Evolutionary conservation across 1,284 basidiomycete genomes (phyloP).

Genomic region (Marasmius sp.): DNA sequence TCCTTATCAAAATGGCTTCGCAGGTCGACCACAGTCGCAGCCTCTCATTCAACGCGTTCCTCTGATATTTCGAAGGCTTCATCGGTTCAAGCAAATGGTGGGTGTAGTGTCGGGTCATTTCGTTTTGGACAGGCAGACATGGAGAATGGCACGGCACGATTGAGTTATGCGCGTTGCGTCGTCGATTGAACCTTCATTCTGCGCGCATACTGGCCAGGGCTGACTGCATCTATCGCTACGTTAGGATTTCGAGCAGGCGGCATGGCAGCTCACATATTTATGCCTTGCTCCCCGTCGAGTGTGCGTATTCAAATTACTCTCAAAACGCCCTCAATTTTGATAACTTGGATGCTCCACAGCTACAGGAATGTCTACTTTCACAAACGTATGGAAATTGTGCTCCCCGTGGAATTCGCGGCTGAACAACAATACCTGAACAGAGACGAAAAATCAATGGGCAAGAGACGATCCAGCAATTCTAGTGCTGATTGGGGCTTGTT

Average conservation of each 20-base stretch:
- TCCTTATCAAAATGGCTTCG: not conserved
- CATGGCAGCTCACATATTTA: conserved; percentile 91
- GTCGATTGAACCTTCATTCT: conserved; percentile 4
- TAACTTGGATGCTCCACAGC: conserved; percentile 35
- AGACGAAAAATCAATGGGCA: conserved; percentile 98
- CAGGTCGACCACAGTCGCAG: not conserved
- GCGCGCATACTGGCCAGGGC: not conserved
- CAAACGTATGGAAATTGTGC: conserved; percentile 59
- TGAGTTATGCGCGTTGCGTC: conserved; percentile 1
- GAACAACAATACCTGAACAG: conserved; percentile 35
- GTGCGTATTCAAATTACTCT: conserved; percentile 47
- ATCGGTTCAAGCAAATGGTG: conserved; percentile 87
- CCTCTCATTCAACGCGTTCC: conserved; percentile 56
- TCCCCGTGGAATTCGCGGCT: not conserved
- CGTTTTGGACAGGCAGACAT: not conserved
- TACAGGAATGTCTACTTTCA: conserved; percentile 92
- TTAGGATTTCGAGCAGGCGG: conserved; percentile 93
- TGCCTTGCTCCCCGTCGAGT: conserved; percentile 89
- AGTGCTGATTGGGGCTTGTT: conserved; percentile 77
- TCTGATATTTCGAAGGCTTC: conserved; percentile 73
- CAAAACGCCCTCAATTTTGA: not conserved
- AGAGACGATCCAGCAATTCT: conserved; percentile 94
- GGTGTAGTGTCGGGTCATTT: conserved; percentile 20
- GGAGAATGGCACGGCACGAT: not conserved
- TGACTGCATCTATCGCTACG: conserved; percentile 3